Base-by-base conservation (phyloP, 331 rosid genomes). In the Malus hybrid region DNA sequence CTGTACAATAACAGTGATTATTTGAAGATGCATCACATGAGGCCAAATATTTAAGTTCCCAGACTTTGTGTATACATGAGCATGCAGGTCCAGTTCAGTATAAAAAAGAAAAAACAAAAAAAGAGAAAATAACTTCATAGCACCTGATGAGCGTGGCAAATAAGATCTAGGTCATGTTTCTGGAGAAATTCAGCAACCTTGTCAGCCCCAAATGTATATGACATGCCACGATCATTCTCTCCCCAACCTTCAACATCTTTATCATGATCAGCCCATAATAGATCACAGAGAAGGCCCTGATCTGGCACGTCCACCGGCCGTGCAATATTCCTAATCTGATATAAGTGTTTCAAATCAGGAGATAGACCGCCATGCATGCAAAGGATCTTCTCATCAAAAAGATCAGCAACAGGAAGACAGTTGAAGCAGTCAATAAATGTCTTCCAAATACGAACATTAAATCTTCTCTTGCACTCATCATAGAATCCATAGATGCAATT, bases 311-410 rank as follows among this genome's bases (percentile, higher is more conserved):
- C 95, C 29, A 84, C 68, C 28, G 95, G 95, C 60, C 92, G 92
- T 62, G 85, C 87, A 80, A 89, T 84, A 84, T 63, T 84, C 72
- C 95, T 83, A 18, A 89, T 89, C 84, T 82, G 92, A 87, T 89
- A 90, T 69, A 89, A 79, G 79, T 82, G 75, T 86, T 87, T 85
- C 83, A 89, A 85, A 61, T 87, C 90, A 57, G 95, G 95, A 16
- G 95, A 89, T 15, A 89, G 80, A 62, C 95, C 95, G 20, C 95
- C 95, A 80, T 89, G 95, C 95, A 89, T 89, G 82, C 92, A 89
- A 63, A 89, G 90, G 78, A 89, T 89, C 86, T 89, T 89, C 83
- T 87, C 94, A 67, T 89, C 94, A 70, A 83, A 68, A 57, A 83
- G 80, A 24, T 80, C 86, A 34, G 86, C 86, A 16, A 83, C 86